Percentiles rank a stretch among this genome's conserved stretches.
These are phyloP conservation scores for Pulchroboletus neoregius DNA, from an alignment of 1,284 basidiomycete genomes.

Conservation along the genomic window DNA sequence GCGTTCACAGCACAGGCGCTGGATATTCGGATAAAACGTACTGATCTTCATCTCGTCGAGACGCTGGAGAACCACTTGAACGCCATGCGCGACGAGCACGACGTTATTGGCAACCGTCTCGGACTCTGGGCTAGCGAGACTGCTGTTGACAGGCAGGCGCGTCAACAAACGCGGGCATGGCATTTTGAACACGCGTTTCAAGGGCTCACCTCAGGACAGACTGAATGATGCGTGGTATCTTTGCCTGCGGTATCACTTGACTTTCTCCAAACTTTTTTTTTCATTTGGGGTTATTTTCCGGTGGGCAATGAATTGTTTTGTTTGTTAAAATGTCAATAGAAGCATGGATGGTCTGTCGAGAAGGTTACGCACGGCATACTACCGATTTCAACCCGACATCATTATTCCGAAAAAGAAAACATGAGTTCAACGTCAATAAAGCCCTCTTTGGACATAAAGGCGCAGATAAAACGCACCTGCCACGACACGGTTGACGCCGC, in stretches of 20 bases:
- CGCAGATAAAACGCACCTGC: constrained; percentile 50
- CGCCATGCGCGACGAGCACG: constrained; percentile 71
- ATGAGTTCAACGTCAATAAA: constrained; percentile 11
- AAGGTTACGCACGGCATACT: constrained; percentile 60
- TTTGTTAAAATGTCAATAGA: constrained; percentile 8
- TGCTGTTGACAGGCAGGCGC: constrained; percentile 44
- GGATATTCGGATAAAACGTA: constrained; percentile 36
- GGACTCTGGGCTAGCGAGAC: constrained; percentile 73
- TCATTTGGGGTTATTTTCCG: too few species aligned
- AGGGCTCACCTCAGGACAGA: constrained; percentile 62
- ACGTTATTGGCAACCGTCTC: constrained; percentile 70
- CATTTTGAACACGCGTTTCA: not conserved
- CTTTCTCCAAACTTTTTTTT: constrained; percentile 63
- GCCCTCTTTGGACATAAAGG: constrained; percentile 1
- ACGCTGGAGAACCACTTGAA: constrained; percentile 49
- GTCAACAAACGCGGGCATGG: constrained; percentile 10
- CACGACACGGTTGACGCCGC: constrained; percentile 58
- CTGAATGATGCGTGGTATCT: constrained; percentile 69
- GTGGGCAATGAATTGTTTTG: not conserved
- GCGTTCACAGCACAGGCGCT: constrained; percentile 5
- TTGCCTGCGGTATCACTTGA: constrained; percentile 63
- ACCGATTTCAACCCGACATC: not conserved
- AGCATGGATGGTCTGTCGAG: too few species aligned
- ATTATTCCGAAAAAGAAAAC: constrained; percentile 1
- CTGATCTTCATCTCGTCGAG: constrained; percentile 76